phyloP scores from a whole-genome alignment of 495 filamentous ascomycete genomes.

The Aspergillus sclerotioniger region DNA sequence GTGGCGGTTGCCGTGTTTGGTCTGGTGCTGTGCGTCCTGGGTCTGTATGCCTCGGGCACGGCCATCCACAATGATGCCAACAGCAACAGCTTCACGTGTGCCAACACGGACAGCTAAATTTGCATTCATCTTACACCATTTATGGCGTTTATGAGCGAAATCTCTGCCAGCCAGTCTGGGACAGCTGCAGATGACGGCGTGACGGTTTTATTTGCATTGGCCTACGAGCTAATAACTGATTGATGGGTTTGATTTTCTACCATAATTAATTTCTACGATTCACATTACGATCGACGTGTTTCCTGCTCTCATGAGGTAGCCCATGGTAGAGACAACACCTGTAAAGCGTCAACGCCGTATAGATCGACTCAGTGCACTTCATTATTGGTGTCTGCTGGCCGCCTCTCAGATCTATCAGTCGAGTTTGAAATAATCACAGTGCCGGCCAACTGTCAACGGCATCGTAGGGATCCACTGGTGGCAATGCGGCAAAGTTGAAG shows the following conservation, averaged over 20 bases:
- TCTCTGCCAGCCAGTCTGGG: background rate
- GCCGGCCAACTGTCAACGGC: no score
- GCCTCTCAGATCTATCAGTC: no score
- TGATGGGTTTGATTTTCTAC: background rate
- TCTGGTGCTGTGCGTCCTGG: conserved; percentile 31
- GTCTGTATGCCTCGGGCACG: conserved; percentile 40
- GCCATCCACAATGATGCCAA: conserved; percentile 39
- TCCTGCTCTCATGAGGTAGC: no score
- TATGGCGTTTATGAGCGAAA: background rate
- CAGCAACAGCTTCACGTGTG: conserved; percentile 34
- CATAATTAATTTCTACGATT: background rate
- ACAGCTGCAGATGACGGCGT: background rate
- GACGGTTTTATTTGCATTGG: background rate
- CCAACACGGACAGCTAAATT: conserved; percentile 26
- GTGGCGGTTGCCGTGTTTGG: conserved; percentile 27
- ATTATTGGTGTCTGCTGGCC: no score
- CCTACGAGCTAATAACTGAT: background rate
- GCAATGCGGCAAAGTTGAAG: no score
- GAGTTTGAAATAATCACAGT: no score
- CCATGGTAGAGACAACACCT: no score
- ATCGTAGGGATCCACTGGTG: no score
- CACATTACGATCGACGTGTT: background rate
- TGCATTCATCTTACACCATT: conserved; percentile 2
- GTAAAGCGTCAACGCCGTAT: no score
- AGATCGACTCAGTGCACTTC: no score